phyloP scores from a whole-genome alignment of 306 rosid species.

The Rosa persica region DNA sequence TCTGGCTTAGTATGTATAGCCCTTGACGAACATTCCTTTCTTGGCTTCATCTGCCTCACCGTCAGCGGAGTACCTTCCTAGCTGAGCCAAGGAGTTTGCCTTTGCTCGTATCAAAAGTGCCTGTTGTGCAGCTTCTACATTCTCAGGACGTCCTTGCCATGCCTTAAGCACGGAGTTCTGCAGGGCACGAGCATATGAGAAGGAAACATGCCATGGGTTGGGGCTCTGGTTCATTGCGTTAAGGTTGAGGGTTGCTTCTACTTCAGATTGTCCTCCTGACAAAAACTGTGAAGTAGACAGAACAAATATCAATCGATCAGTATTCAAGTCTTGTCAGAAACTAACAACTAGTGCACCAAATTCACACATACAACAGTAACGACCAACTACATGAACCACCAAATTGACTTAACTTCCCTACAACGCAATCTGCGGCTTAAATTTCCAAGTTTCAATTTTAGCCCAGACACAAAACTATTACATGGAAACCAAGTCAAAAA shows the following conservation, averaged over 20 bases:
- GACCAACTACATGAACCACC: neutral
- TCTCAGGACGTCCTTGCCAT: slow-evolving; percentile 92
- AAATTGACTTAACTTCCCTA: neutral
- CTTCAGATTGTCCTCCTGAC: slow-evolving; percentile 99
- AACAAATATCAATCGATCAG: slow-evolving; percentile 14
- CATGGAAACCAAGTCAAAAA: neutral
- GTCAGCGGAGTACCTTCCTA: slow-evolving; percentile 81
- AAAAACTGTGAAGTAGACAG: slow-evolving; percentile 56
- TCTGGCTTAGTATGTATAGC: slow-evolving; percentile 69
- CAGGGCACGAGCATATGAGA: slow-evolving; percentile 95
- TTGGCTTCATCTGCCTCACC: slow-evolving; percentile 89
- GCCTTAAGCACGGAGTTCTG: slow-evolving; percentile 91
- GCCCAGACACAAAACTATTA: slow-evolving; percentile 8
- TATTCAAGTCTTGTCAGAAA: neutral
- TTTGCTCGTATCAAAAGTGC: slow-evolving; percentile 87
- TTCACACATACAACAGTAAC: neutral
- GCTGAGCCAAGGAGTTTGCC: slow-evolving; percentile 97
- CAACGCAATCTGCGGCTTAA: neutral
- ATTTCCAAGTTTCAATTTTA: neutral
- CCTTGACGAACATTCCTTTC: slow-evolving; percentile 91
- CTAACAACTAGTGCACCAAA: neutral
- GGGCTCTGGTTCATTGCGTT: slow-evolving; percentile 98
- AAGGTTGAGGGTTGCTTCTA: slow-evolving; percentile 83
- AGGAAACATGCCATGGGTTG: slow-evolving; percentile 99
- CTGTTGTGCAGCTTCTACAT: slow-evolving; percentile 72